Evolutionary conservation across 306 rosid species (phyloP).

Genomic region (Datisca glomerata): DNA sequence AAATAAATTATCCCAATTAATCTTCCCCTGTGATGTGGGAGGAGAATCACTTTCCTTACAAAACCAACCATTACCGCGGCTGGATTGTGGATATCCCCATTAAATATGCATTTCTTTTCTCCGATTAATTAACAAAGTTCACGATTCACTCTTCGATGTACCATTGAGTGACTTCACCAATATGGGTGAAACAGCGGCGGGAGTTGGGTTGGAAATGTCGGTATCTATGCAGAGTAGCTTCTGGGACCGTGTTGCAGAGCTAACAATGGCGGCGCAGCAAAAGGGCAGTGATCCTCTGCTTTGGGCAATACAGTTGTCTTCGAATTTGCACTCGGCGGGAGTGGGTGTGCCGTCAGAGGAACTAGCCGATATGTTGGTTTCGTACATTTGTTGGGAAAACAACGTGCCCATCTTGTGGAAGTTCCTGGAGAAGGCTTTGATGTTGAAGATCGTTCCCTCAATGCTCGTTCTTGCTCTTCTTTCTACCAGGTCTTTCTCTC

Average conservation of each 20-base stretch:
- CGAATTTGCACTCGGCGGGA: slow-evolving; percentile 62
- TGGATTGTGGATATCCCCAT: too few species aligned
- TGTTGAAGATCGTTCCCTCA: slow-evolving; percentile 63
- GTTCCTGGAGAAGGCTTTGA: slow-evolving; percentile 77
- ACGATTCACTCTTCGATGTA: too few species aligned
- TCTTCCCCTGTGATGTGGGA: too few species aligned
- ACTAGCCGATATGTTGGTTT: slow-evolving; percentile 59
- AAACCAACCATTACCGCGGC: too few species aligned
- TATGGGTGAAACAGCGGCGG: slow-evolving; percentile 7
- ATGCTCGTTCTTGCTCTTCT: slow-evolving; percentile 78
- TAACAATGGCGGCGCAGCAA: slow-evolving; percentile 65
- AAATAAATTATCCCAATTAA: too few species aligned
- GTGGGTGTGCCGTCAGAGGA: slow-evolving; percentile 64
- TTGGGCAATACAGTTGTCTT: slow-evolving; percentile 74
- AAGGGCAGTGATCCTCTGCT: slow-evolving; percentile 69
- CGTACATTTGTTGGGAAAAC: slow-evolving; percentile 88
- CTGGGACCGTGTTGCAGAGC: slow-evolving; percentile 51
- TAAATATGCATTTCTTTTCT: too few species aligned
- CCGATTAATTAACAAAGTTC: too few species aligned
- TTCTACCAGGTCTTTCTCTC: slow-evolving; percentile 39
- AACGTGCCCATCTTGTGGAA: slow-evolving; percentile 87
- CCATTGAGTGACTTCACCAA: too few species aligned
- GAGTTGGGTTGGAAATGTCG: slow-evolving; percentile 34
- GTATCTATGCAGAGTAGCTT: slow-evolving; percentile 13
- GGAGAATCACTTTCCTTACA: too few species aligned